A percentile compares a stretch with the other conserved stretches of the same genome.
Conservation (phyloP, 2,329 filamentous ascomycete species). For the Aspergillus pseudotamarii region DNA sequence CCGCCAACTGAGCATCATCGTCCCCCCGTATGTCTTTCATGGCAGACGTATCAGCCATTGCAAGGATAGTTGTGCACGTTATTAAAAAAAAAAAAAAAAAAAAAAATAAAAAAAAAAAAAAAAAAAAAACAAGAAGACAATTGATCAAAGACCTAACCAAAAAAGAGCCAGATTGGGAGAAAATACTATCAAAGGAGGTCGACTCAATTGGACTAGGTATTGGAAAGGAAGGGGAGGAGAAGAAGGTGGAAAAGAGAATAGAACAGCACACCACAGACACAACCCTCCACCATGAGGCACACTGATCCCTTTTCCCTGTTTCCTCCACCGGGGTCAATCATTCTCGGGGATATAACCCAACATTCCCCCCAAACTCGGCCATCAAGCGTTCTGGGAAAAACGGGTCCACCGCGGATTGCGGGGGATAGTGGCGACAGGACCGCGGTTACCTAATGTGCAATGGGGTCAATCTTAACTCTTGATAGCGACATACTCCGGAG, state of each 20-base stretch:
- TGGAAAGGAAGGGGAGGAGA: not conserved
- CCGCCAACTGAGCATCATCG: conserved; percentile 56
- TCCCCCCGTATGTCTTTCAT: conserved; percentile 28
- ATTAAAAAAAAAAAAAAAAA: conserved; percentile 3
- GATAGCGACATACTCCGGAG: conserved; percentile 5
- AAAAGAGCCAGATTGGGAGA: not conserved
- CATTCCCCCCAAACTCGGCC: not conserved
- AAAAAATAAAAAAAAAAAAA: conserved; percentile 5
- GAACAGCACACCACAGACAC: not conserved
- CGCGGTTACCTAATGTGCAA: conserved; percentile 6
- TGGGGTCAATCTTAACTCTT: not conserved
- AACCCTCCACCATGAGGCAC: not conserved
- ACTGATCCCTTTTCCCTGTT: not conserved
- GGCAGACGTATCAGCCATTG: conserved; percentile 13
- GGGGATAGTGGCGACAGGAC: conserved; percentile 6
- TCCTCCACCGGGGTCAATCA: conserved; percentile 1
- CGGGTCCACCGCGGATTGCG: conserved; percentile 9
- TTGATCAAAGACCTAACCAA: conserved; percentile 1
- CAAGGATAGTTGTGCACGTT: not conserved
- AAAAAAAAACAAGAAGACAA: conserved; percentile 7
- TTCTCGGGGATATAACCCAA: conserved; percentile 2
- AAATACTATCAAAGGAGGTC: not conserved
- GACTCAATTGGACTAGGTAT: not conserved
- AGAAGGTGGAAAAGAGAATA: not conserved
- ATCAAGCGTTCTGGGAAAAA: conserved; percentile 3